Base-by-base conservation (phyloP, 306 rosid species). In the Gillenia trifoliata region DNA sequence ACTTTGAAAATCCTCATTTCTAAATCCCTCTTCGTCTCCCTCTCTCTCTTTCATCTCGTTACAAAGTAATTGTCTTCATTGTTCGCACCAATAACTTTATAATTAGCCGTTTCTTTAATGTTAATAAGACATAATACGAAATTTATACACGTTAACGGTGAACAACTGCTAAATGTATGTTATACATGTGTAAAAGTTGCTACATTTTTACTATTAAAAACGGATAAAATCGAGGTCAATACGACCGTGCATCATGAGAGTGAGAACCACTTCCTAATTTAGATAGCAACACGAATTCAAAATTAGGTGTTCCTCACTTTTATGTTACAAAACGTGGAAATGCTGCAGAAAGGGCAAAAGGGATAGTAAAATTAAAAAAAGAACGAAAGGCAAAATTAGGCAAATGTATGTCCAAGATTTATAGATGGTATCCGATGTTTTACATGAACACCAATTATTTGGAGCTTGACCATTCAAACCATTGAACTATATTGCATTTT, bases 381-480 rank as follows among this genome's bases (percentile, higher is more conserved):
- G 34, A 23, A 40, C 30, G 25, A 12, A 72, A 59, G 63, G 68
- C 38, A 59, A 72, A 71, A 4, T 59, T 28, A 28, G 29, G 76
- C 19, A 11, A 61, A 19, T 41, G n/a, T 28, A 60, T 16, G 22
- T 6, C 10, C 29, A 40, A 15, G 20, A 71, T 28, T 71, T 50
- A 70, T 0, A 31, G 75, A 57, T 40, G 86, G 93, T 59, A 87
- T 89, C 97, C 95, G 40, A 88, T 86, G 90, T 77, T 36, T 85
- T 68, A 56, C 80, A 86, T 71, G 82, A 81, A 79, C 52, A 76
- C 57, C 75, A 88, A 91, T 93, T 57, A 93, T 93, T 77, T 89
- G 90, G 57, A 88, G 79, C 91, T 93, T 93, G 93, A 93, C 97
- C 97, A 33, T 93, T 93, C 96, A 91, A 93, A 88, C 76, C 8